Percentiles rank a stretch among this genome's conserved stretches.
phyloP scores from a whole-genome alignment of 805 yeast species.

The Metschnikowia noctiluminum region DNA sequence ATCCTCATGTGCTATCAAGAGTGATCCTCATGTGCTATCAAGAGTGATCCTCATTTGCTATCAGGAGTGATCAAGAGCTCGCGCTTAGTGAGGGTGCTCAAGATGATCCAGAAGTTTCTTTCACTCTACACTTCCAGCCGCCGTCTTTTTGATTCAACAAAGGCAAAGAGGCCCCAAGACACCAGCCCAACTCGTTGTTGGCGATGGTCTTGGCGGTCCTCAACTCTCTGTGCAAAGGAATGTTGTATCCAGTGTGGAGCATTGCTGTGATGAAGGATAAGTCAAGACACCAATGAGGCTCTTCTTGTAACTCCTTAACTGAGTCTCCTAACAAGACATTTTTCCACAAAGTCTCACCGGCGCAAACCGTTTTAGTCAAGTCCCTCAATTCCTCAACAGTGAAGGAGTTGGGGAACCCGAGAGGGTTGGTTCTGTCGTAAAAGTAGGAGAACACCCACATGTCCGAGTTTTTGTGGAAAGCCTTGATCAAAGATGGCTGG shows the following conservation, averaged over 20 bases:
- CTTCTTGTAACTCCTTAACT: constrained; percentile 59
- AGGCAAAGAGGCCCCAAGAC: constrained; percentile 95
- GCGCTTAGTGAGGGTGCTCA: too few relatives aligned
- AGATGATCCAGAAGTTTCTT: constrained; percentile 11
- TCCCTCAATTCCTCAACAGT: constrained; percentile 80
- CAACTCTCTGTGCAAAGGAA: constrained; percentile 84
- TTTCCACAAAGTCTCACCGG: constrained; percentile 77
- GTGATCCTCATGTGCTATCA: too few relatives aligned
- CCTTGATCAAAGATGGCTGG: constrained; percentile 83
- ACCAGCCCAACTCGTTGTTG: constrained; percentile 95
- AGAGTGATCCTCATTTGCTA: too few relatives aligned
- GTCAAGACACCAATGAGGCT: constrained; percentile 95
- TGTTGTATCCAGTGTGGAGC: constrained; percentile 94
- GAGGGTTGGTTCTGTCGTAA: constrained; percentile 89
- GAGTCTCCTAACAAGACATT: constrained; percentile 65
- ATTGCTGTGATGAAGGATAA: constrained; percentile 85
- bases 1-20: too few relatives aligned
- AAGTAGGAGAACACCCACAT: constrained; percentile 90
- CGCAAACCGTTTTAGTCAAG: constrained; percentile 79
- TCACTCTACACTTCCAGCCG: constrained; percentile 67
- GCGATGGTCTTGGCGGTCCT: constrained; percentile 88
- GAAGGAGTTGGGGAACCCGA: constrained; percentile 92
- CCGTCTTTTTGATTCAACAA: constrained; percentile 58
- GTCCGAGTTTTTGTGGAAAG: constrained; percentile 72
- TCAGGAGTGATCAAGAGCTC: too few relatives aligned